These are phyloP conservation scores for Sistotremastrum niveocremeum DNA, from an alignment of 768 basidiomycete species.

Conservation along the genomic window DNA sequence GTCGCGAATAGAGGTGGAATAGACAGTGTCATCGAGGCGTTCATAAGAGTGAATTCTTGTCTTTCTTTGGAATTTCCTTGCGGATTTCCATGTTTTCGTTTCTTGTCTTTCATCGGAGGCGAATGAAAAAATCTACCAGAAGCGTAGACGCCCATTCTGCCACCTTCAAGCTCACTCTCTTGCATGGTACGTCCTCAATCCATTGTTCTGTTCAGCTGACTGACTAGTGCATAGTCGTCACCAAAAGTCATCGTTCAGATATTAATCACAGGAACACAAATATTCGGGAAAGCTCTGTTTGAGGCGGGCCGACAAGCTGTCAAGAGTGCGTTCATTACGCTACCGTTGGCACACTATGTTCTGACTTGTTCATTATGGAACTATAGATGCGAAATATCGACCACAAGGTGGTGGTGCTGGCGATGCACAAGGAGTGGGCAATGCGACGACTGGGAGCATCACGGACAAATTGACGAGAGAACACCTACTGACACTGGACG, in stretches of 20 bases:
- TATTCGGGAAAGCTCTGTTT: constrained; percentile 80
- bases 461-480: constrained; percentile 76
- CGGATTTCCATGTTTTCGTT: constrained; percentile 31
- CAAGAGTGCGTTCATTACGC: constrained; percentile 51
- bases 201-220: neutral
- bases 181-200: neutral
- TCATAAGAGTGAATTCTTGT: constrained; percentile 46
- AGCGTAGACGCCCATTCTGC: too few species aligned
- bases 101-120: constrained; percentile 22
- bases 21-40: constrained; percentile 55
- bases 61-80: constrained; percentile 9
- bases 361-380: neutral
- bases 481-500: constrained; percentile 88
- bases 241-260: constrained; percentile 73
- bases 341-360: neutral
- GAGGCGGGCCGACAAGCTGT: constrained; percentile 88
- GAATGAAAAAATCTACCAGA: neutral
- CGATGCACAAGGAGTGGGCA: constrained; percentile 60
- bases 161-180: neutral
- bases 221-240: constrained; percentile 40
- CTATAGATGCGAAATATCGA: constrained; percentile 66
- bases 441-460: constrained; percentile 58
- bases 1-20: constrained; percentile 72
- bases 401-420: constrained; percentile 57
- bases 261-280: constrained; percentile 58